Evolutionary conservation across 108 stramenopile species (phyloP).

Genomic region (Schizochytrium sp.): DNA sequence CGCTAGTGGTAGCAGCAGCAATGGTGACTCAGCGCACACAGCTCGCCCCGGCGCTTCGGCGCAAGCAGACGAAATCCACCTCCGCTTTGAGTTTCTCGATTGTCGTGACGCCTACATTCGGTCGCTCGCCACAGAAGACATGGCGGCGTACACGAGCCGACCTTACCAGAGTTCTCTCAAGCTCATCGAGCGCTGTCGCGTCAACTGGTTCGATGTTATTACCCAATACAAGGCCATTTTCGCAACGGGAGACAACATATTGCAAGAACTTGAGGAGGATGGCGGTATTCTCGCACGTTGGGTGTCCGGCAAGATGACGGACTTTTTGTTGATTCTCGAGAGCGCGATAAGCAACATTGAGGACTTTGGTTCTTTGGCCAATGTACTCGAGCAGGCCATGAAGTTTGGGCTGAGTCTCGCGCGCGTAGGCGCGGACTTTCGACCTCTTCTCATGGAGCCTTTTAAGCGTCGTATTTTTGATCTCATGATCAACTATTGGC

Average conservation of each 20-base stretch:
- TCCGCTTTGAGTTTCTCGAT: neutral
- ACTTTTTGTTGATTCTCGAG: neutral
- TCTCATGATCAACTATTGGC: neutral
- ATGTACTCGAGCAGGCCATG: slow-evolving; percentile 4
- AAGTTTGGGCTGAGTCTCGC: slow-evolving; percentile 8
- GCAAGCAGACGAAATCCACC: neutral
- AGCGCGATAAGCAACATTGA: neutral
- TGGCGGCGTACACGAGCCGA: neutral
- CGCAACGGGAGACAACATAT: neutral
- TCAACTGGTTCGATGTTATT: slow-evolving; percentile 11
- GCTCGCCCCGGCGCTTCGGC: neutral
- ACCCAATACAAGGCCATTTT: slow-evolving; percentile 16
- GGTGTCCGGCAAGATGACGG: slow-evolving; percentile 16
- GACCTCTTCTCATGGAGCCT: slow-evolving; percentile 1
- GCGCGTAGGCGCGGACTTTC: slow-evolving; percentile 15
- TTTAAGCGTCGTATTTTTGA: slow-evolving; percentile 1
- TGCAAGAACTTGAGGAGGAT: neutral
- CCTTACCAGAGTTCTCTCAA: neutral
- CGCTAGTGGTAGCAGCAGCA: neutral
- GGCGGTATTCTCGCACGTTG: slow-evolving; percentile 6
- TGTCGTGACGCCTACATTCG: neutral
- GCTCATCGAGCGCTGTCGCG: neutral
- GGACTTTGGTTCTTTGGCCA: neutral
- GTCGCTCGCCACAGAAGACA: neutral
- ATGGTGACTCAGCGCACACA: no score